phyloP scores from a whole-genome alignment of 257 asterid genomes.

The Linaria vulgaris region DNA sequence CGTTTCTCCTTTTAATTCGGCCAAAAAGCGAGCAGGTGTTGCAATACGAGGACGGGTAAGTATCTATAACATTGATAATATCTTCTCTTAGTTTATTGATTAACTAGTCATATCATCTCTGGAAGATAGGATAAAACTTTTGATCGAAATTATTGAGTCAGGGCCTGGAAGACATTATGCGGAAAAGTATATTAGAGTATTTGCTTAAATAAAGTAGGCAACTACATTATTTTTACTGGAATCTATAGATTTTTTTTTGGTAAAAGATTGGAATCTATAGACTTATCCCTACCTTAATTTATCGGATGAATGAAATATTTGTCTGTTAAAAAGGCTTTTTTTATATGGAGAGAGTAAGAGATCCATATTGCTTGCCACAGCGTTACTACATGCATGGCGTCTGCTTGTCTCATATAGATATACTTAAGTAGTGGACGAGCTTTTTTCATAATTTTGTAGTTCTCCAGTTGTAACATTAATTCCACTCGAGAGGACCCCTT shows the following conservation, averaged over 20 bases:
- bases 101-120: neutral
- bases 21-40: constrained; percentile 90
- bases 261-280: neutral
- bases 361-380: too few relatives aligned
- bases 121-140: constrained; percentile 7
- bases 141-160: neutral
- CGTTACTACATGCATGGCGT: too few relatives aligned
- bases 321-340: too few relatives aligned
- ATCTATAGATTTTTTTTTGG: neutral
- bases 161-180: neutral
- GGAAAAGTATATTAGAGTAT: neutral
- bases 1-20: constrained; percentile 89
- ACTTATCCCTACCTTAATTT: neutral
- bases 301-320: too few relatives aligned
- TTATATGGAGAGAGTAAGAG: too few relatives aligned
- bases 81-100: neutral
- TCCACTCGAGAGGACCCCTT: neutral
- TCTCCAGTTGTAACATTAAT: neutral
- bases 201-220: neutral
- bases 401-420: too few relatives aligned
- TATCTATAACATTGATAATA: constrained; percentile 14
- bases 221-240: neutral
- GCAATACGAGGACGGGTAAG: constrained; percentile 77
- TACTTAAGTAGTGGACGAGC: too few relatives aligned
- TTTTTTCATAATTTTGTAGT: neutral